Evolutionary conservation across 1,284 basidiomycete genomes (phyloP).

Genomic region (Boletus semigastroideus): DNA sequence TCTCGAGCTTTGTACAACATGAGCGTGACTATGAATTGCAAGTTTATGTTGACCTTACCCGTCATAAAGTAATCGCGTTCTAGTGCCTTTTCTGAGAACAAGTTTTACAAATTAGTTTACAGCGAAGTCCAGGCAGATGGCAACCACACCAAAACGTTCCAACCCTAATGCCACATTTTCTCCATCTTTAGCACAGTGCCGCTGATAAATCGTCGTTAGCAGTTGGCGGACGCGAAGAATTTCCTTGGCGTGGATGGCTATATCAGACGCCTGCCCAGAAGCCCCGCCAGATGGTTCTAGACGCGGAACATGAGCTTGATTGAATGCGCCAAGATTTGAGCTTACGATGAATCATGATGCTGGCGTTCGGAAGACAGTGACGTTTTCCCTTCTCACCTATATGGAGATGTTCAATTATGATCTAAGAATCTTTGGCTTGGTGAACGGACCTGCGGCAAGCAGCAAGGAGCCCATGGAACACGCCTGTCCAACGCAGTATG

Average conservation of each 20-base stretch:
- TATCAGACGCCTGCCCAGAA: constrained; percentile 90
- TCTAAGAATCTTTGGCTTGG: constrained; percentile 8
- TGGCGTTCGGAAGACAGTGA: constrained; percentile 86
- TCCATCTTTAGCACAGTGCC: constrained; percentile 66
- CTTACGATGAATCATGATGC: constrained; percentile 96
- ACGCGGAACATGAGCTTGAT: constrained; percentile 7
- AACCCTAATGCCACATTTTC: constrained; percentile 67
- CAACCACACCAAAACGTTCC: constrained; percentile 71
- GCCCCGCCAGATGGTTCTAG: constrained; percentile 93
- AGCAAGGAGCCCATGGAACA: constrained; percentile 93
- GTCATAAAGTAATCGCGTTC: constrained; percentile 96
- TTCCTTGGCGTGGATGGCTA: constrained; percentile 92
- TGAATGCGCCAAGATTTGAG: constrained; percentile 18
- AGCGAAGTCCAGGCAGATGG: constrained; percentile 9
- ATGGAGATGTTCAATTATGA: constrained; percentile 14
- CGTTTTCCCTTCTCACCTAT: constrained; percentile 79
- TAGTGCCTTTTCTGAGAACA: constrained; percentile 69
- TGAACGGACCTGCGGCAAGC: constrained; percentile 67
- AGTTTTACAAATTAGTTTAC: constrained; percentile 13
- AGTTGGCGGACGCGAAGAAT: constrained; percentile 83
- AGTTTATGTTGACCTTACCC: constrained; percentile 44
- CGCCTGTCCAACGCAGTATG: constrained; percentile 91
- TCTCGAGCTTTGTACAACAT: constrained; percentile 61
- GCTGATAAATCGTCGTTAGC: constrained; percentile 83
- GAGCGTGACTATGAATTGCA: constrained; percentile 19